A percentile compares a stretch with the other conserved stretches of the same genome.
Conservation (phyloP, 139 green algal species). For the Closterium sp. region DNA sequence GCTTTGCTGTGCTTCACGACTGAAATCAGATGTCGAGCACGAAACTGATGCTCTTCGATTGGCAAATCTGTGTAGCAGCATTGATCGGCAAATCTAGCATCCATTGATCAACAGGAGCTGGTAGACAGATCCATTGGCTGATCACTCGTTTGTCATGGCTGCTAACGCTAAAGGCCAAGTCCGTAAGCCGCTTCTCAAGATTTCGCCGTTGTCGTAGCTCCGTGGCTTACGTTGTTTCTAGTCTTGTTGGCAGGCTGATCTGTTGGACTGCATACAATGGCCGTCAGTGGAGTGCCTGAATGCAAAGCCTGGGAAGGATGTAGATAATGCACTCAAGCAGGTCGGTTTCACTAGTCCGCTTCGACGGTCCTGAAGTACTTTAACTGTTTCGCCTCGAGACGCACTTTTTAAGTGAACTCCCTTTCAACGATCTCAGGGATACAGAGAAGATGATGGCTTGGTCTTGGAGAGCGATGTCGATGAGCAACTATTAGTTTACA, state of each 20-base stretch:
- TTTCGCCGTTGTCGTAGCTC: not conserved
- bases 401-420: not conserved
- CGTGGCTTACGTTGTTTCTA: not conserved
- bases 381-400: not conserved
- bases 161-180: not conserved
- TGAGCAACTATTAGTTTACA: constrained; percentile 84
- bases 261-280: constrained; percentile 80
- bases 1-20: not conserved
- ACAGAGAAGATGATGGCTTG: constrained; percentile 73
- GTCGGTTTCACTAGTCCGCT: not conserved
- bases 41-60: too few relatives aligned
- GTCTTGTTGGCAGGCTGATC: constrained; percentile 54
- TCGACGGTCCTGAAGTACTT: not conserved
- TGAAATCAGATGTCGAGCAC: too few relatives aligned
- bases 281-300: constrained; percentile 76
- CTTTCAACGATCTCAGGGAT: constrained; percentile 58
- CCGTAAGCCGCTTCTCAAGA: not conserved
- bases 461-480: constrained; percentile 78
- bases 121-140: not conserved
- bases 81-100: too few relatives aligned
- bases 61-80: too few relatives aligned
- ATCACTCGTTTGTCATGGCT: not conserved
- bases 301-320: constrained; percentile 57
- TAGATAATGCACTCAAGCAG: constrained; percentile 63
- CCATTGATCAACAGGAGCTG: too few relatives aligned